Conservation (phyloP, 192 early-diverging fungal genomes). For the Podila minutissima region DNA sequence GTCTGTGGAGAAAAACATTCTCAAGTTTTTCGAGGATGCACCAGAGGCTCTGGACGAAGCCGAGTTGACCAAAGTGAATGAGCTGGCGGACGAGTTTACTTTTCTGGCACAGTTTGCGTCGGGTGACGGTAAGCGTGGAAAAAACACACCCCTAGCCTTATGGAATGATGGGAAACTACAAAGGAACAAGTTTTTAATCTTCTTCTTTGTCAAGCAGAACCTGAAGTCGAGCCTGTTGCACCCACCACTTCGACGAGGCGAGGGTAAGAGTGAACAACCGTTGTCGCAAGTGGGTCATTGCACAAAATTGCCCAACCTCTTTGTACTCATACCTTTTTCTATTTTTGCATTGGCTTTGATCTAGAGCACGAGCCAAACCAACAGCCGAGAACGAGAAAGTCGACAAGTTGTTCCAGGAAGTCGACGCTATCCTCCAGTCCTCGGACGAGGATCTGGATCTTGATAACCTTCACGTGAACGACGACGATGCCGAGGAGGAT, state of each 20-base stretch:
- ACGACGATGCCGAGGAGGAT: not conserved
- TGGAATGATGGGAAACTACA: no score
- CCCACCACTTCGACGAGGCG: no score
- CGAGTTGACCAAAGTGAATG: conserved; percentile 41
- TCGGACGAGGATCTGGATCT: conserved; percentile 9
- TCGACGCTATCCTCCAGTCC: conserved; percentile 36
- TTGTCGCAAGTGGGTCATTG: no score
- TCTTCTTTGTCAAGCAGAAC: not conserved
- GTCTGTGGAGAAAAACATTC: conserved; percentile 65
- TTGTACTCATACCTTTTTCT: no score
- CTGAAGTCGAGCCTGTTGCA: no score
- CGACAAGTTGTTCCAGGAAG: conserved; percentile 30
- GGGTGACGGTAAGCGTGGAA: conserved; percentile 16
- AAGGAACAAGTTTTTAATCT: not conserved
- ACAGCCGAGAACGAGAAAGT: conserved; percentile 8
- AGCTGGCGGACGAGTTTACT: conserved; percentile 35
- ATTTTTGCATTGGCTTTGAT: no score
- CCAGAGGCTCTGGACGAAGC: conserved; percentile 49
- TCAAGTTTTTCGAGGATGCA: conserved; percentile 62
- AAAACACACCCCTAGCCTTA: not conserved
- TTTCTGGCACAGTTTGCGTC: conserved; percentile 42
- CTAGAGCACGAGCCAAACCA: no score
- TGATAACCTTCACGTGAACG: not conserved
- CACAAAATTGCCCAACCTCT: no score
- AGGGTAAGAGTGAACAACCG: no score